Evolutionary conservation across 768 basidiomycete genomes (phyloP), one percentile per base, ranked within the genome.

Genomic region (Sutorius australiensis): DNA sequence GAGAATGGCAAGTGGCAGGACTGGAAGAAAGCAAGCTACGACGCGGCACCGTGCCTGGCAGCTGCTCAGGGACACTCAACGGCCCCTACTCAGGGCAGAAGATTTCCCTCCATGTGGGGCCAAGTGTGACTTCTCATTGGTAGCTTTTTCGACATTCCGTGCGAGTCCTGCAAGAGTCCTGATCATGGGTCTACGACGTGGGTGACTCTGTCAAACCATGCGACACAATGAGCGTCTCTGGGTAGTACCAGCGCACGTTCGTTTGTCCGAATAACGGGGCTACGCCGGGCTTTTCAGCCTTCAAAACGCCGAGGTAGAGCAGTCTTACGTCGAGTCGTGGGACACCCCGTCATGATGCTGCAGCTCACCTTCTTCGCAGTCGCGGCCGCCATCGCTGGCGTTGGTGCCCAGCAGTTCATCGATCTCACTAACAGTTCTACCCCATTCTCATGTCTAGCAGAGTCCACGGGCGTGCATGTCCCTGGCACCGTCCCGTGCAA

Each of bases 401-500:
- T 56, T 8, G 19, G 52, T 1, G 58, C 65, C 6, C 65, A 64
- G 46, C 65, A 64, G 46, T 52, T 50, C 32, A 59, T 62, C 40
- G 57, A 65, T 17, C 42, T 58, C 2, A 36, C 54, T 37, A 47
- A 59, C 33, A 44, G 2, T 1, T 57, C 65, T 0, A 54, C 43
- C 17, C 57, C 48, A 1, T 49, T 39, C 13, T 65, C 65, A 1
- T 66, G 65, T 48, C 48, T 67, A 14, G 53, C 61, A 46, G 65
- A 66, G 56, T 66, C 65, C 1, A 67, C 59, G 0, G 65, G 66
- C 14, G 65, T 65, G 17, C 65, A 66, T 16, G 56, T 66, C 16
- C 66, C 66, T 34, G 65, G 65, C 1, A 52, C 61, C 2, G 54
- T 66, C 32, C 65, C 65, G 1, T 66, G 65, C 48, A 66, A 66